phyloP scores from a whole-genome alignment of 805 yeast species.

The Jamesozyma spencerorum region DNA sequence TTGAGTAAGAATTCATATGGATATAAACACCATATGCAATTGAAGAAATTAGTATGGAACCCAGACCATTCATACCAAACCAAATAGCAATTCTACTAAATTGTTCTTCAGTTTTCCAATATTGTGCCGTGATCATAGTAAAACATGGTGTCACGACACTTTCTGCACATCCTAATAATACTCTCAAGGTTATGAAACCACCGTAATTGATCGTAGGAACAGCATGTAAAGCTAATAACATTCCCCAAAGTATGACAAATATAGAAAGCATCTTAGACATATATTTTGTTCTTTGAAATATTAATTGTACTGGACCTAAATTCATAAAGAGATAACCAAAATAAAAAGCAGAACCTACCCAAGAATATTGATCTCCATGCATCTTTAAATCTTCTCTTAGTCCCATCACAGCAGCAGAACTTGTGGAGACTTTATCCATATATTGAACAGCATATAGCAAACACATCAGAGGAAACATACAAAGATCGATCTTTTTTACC shows the following conservation, averaged over 20 bases:
- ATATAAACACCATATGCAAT: conserved; percentile 46
- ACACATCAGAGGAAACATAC: conserved; percentile 43
- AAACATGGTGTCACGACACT: conserved; percentile 49
- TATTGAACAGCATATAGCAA: conserved; percentile 42
- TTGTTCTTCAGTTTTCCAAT: conserved; percentile 44
- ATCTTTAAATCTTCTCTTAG: conserved; percentile 37
- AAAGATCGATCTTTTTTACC: conserved; percentile 43
- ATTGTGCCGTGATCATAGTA: conserved; percentile 47
- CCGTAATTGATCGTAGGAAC: conserved; percentile 35
- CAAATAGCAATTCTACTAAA: conserved; percentile 36
- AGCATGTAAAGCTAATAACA: conserved; percentile 44
- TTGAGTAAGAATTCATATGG: conserved; percentile 32
- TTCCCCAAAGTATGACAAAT: conserved; percentile 55
- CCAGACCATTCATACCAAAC: conserved; percentile 40
- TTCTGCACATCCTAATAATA: conserved; percentile 44
- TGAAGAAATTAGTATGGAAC: conserved; percentile 40
- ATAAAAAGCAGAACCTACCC: conserved; percentile 55
- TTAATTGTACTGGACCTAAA: conserved; percentile 27
- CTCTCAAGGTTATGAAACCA: conserved; percentile 41
- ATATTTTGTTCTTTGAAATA: conserved; percentile 43
- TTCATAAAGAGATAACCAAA: conserved; percentile 56
- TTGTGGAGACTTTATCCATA: conserved; percentile 50
- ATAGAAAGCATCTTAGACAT: conserved; percentile 42
- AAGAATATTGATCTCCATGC: conserved; percentile 36
- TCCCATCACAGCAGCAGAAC: conserved; percentile 48